Evolutionary conservation across 2,329 filamentous ascomycete species (phyloP).

Genomic region (Fusarium cyanostomum): DNA sequence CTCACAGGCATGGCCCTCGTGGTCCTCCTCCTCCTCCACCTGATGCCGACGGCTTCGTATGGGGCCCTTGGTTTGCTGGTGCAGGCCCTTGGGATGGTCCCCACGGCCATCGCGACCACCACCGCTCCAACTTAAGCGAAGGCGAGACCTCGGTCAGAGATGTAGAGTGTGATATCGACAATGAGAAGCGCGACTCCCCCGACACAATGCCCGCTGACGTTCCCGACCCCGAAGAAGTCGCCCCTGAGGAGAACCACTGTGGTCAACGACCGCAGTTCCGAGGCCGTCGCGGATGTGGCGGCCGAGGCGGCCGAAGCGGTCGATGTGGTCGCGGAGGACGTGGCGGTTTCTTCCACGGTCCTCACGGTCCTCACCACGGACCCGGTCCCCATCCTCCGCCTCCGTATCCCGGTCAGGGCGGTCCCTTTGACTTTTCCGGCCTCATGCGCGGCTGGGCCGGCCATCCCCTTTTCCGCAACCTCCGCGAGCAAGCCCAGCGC

Average conservation of each 20-base stretch:
- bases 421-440: conserved; percentile 51
- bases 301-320: conserved; percentile 33
- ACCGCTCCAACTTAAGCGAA: conserved; percentile 38
- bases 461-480: conserved; percentile 55
- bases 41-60: conserved; percentile 39
- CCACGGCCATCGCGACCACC: conserved; percentile 34
- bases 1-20: conserved; percentile 16
- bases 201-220: conserved; percentile 46
- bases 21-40: conserved; percentile 36
- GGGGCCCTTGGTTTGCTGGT: conserved; percentile 40
- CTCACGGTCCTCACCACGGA: conserved; percentile 35
- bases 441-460: conserved; percentile 52
- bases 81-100: conserved; percentile 37
- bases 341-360: conserved; percentile 32
- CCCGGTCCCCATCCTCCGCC: conserved; percentile 35
- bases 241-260: conserved; percentile 46
- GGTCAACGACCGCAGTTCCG: conserved; percentile 29
- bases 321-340: conserved; percentile 34
- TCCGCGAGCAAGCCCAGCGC: conserved; percentile 52
- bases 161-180: conserved; percentile 36
- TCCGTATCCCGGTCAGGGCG: conserved; percentile 20
- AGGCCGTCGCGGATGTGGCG: conserved; percentile 37
- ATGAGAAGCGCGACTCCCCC: conserved; percentile 49
- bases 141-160: conserved; percentile 35
- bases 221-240: conserved; percentile 48